phyloP scores from a whole-genome alignment of 2,329 filamentous ascomycete species.

The Pyricularia sp. region DNA sequence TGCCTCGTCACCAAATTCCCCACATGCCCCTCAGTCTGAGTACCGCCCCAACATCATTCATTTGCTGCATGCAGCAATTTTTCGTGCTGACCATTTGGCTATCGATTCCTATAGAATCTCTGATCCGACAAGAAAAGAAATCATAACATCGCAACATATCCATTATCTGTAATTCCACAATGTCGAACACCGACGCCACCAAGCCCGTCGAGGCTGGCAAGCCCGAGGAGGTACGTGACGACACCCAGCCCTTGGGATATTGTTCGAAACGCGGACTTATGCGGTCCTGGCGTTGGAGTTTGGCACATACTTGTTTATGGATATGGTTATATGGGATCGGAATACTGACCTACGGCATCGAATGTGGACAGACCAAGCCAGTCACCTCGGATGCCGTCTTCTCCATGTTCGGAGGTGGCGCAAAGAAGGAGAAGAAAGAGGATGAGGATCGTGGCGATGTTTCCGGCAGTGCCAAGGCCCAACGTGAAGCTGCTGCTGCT shows the following conservation, averaged over 20 bases:
- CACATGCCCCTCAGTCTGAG: not conserved
- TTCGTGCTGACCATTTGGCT: not conserved
- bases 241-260: not conserved
- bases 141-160: not conserved
- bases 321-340: not conserved
- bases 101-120: not conserved
- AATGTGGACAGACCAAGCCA: conserved; percentile 17
- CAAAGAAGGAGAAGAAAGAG: conserved; percentile 88
- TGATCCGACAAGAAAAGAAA: not conserved
- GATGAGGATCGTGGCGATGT: conserved; percentile 72
- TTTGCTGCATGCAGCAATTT: not conserved
- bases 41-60: not conserved
- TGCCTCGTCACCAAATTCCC: not conserved
- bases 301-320: not conserved
- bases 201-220: conserved; percentile 16
- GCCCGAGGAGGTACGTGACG: not conserved
- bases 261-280: not conserved
- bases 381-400: conserved; percentile 60
- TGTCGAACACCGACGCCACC: conserved; percentile 21
- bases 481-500: conserved; percentile 49
- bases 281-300: not conserved
- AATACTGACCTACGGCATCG: not conserved
- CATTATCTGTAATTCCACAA: conserved; percentile 9
- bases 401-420: conserved; percentile 96
- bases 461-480: conserved; percentile 77